Percentiles rank a stretch among this genome's conserved stretches.
phyloP scores from a whole-genome alignment of 1,284 basidiomycete genomes.

The Schizopora paradoxa region DNA sequence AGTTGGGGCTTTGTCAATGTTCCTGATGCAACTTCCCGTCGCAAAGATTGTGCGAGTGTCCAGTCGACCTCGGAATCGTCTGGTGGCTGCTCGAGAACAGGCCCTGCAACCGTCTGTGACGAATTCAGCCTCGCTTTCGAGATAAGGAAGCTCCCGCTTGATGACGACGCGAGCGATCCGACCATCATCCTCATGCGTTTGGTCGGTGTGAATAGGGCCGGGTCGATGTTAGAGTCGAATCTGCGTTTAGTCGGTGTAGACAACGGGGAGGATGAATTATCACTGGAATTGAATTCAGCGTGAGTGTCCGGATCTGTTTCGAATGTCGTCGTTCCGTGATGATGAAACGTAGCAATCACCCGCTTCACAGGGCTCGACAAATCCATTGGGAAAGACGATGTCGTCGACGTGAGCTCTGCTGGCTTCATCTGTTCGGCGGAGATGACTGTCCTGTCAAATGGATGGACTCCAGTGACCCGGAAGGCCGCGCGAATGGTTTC shows the following conservation, averaged over 20 bases:
- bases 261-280: neutral
- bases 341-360: constrained; percentile 2
- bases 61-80: constrained; percentile 3
- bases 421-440: constrained; percentile 16
- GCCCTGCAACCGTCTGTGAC: neutral
- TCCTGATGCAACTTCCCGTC: neutral
- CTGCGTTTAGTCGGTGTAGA: neutral
- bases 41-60: neutral
- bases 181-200: constrained; percentile 6
- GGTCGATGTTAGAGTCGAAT: constrained; percentile 1
- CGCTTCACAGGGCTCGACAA: constrained; percentile 3
- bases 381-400: constrained; percentile 18
- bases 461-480: constrained; percentile 28
- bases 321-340: neutral
- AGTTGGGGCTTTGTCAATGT: neutral
- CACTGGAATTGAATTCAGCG: neutral
- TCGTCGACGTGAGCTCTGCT: constrained; percentile 18
- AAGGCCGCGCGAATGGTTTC: constrained; percentile 27
- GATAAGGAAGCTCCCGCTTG: constrained; percentile 2
- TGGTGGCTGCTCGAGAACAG: constrained; percentile 1
- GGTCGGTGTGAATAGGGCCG: neutral
- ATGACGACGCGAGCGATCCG: neutral
- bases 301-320: neutral
- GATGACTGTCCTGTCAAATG: constrained; percentile 23
- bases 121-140: neutral